phyloP scores from a whole-genome alignment of 1,284 basidiomycete species.

The Puccinia polysora region DNA sequence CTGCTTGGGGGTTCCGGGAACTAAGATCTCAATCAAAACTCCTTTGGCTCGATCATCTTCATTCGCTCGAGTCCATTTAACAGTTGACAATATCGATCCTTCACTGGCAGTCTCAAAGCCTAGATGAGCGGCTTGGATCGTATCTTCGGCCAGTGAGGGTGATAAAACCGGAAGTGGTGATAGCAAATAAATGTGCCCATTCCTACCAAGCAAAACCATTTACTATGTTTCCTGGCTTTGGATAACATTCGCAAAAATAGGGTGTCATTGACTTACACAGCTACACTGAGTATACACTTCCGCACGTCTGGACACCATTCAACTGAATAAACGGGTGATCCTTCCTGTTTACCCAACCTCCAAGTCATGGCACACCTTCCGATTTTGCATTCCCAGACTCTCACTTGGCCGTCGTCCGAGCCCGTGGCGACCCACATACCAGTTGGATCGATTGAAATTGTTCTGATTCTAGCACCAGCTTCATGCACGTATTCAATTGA shows the following conservation, averaged over 20 bases:
- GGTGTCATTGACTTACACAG: slow-evolving; percentile 65
- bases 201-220: not conserved
- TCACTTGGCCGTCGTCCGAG: slow-evolving; percentile 79
- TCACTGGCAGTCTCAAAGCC: slow-evolving; percentile 52
- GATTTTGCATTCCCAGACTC: slow-evolving; percentile 89
- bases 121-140: slow-evolving; percentile 49
- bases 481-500: slow-evolving; percentile 70
- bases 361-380: slow-evolving; percentile 85
- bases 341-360: slow-evolving; percentile 66
- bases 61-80: slow-evolving; percentile 58
- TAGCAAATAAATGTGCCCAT: slow-evolving; percentile 20
- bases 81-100: slow-evolving; percentile 53
- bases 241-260: slow-evolving; percentile 22
- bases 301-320: slow-evolving; percentile 92
- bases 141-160: slow-evolving; percentile 56
- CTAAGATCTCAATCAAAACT: slow-evolving; percentile 57
- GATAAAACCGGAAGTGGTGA: slow-evolving; percentile 49
- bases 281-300: slow-evolving; percentile 73
- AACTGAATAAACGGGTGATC: slow-evolving; percentile 65
- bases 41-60: slow-evolving; percentile 57
- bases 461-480: slow-evolving; percentile 64
- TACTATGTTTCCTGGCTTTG: not conserved
- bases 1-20: slow-evolving; percentile 74
- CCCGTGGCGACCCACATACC: slow-evolving; percentile 89
- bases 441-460: slow-evolving; percentile 75